Conservation (phyloP, 2,329 filamentous ascomycete genomes). For the Microcera coccophila region DNA sequence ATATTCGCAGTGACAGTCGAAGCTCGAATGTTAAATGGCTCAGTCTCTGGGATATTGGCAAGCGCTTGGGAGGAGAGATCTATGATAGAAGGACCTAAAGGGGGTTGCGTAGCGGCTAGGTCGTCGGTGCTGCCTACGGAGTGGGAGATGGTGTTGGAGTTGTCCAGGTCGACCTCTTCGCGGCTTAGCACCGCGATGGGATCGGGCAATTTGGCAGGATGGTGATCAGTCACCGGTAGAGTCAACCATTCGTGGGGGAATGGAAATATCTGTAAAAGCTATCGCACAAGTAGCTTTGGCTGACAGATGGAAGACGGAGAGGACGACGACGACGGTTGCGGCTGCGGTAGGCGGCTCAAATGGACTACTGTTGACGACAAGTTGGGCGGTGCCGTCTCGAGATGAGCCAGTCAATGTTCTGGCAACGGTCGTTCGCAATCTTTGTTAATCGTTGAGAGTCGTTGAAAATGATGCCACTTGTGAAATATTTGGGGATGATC, state of each 20-base stretch:
- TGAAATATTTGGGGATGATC: slow-evolving; percentile 4
- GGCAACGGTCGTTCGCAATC: no score
- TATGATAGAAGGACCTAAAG: slow-evolving; percentile 46
- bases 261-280: no score
- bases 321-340: no score
- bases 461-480: slow-evolving; percentile 9
- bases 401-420: no score
- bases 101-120: slow-evolving; percentile 55
- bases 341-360: no score
- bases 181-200: slow-evolving; percentile 37
- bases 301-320: no score
- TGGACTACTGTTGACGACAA: no score
- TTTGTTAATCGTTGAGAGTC: no score
- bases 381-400: no score
- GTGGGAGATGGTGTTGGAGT: slow-evolving; percentile 32
- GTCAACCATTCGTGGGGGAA: no score
- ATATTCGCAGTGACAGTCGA: slow-evolving; percentile 38
- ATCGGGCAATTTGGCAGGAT: slow-evolving; percentile 15
- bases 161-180: slow-evolving; percentile 42
- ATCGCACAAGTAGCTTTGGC: no score
- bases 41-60: slow-evolving; percentile 6
- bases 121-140: slow-evolving; percentile 54
- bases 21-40: slow-evolving; percentile 21
- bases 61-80: slow-evolving; percentile 39
- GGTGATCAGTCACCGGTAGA: slow-evolving; percentile 23